A percentile compares a stretch with the other conserved stretches of the same genome.
These are phyloP conservation scores for Trypanosoma mega DNA, from an alignment of 208 protist species.

Conservation along the genomic window DNA sequence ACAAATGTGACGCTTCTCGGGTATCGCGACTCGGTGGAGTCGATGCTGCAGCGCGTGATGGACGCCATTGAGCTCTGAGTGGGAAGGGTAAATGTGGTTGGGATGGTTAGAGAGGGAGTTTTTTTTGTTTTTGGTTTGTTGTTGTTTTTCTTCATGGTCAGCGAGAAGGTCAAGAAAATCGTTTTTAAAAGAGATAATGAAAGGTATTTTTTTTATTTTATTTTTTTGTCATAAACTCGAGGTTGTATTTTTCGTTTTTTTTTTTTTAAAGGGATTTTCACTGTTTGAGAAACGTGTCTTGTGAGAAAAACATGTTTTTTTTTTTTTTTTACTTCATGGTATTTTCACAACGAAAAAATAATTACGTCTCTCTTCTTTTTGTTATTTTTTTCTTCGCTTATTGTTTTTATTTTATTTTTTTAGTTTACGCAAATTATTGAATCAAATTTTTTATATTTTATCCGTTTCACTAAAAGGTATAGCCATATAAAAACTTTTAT, in stretches of 20 bases:
- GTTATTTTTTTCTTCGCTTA: no score
- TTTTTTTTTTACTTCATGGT: no score
- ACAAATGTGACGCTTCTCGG: conserved; percentile 68
- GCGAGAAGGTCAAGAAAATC: no score
- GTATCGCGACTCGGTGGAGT: conserved; percentile 52
- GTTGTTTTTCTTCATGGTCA: not conserved
- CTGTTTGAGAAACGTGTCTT: no score
- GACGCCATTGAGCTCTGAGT: conserved; percentile 35
- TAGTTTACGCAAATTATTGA: no score
- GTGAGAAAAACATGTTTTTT: no score
- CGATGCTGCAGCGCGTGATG: conserved; percentile 64
- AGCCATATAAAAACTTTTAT: no score
- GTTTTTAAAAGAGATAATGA: not conserved
- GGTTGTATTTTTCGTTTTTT: conserved; percentile 9
- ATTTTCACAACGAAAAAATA: no score
- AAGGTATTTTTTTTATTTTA: conserved; percentile 16
- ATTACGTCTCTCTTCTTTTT: no score
- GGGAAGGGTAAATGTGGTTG: not conserved
- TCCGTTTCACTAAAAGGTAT: no score
- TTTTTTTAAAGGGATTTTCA: conserved; percentile 6
- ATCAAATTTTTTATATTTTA: no score
- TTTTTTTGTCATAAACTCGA: not conserved
- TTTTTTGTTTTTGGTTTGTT: not conserved
- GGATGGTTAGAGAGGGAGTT: not conserved
- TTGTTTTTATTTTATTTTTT: no score